These are phyloP conservation scores for Saccharomycopsis vini DNA, from an alignment of 805 yeast genomes.

Conservation along the genomic window DNA sequence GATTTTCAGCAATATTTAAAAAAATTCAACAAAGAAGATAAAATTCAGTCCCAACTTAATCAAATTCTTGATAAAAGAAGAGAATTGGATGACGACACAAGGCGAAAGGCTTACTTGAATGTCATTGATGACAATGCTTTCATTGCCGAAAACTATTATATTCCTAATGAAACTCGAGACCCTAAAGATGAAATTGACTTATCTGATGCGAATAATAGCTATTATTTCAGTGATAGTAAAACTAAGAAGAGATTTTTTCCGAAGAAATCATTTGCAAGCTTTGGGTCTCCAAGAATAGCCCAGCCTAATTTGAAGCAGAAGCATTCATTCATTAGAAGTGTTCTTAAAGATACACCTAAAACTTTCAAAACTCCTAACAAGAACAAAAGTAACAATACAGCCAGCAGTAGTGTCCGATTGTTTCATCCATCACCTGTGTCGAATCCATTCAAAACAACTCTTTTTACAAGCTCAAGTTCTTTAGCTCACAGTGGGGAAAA, in stretches of 20 bases:
- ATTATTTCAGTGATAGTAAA: background rate
- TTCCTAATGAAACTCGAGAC: conserved; percentile 1
- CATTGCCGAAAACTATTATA: conserved; percentile 7
- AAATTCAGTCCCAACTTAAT: conserved; percentile 10
- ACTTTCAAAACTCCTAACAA: too few relatives aligned
- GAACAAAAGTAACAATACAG: too few relatives aligned
- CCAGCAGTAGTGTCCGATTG: too few relatives aligned
- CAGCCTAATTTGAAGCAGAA: background rate
- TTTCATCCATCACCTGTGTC: background rate
- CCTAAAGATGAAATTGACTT: background rate
- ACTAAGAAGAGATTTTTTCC: background rate
- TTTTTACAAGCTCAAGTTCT: background rate
- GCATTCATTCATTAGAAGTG: background rate
- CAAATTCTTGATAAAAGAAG: conserved; percentile 5
- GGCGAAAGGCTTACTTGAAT: conserved; percentile 2
- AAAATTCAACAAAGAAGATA: conserved; percentile 12
- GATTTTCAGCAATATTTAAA: conserved; percentile 18
- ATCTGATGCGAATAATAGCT: background rate
- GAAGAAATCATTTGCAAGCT: background rate
- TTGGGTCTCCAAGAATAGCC: background rate
- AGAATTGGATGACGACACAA: background rate
- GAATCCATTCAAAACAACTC: conserved; percentile 5
- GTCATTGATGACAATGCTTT: conserved; percentile 2
- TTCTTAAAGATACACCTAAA: background rate
- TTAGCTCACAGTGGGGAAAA: background rate